Evolutionary conservation across 2,329 filamentous ascomycete species (phyloP).

Genomic region (Aspergillus aculeatus): DNA sequence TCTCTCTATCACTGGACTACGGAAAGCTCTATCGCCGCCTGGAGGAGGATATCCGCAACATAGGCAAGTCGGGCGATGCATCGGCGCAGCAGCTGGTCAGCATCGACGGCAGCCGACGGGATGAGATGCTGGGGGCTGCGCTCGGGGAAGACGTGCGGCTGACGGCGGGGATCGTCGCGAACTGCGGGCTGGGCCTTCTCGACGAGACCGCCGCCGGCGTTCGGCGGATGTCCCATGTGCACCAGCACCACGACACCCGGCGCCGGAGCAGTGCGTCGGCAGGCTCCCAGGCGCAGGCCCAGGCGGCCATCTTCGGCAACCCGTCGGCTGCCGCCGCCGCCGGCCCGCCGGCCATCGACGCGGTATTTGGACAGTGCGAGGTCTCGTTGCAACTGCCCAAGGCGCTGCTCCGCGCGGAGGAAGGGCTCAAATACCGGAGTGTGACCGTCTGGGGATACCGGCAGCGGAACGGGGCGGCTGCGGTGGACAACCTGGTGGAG

Average conservation of each 20-base stretch:
- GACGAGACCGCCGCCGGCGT: slow-evolving; percentile 40
- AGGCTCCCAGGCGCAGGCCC: slow-evolving; percentile 11
- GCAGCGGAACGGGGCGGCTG: slow-evolving; percentile 21
- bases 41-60: slow-evolving; percentile 33
- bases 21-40: slow-evolving; percentile 48
- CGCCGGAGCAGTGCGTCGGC: slow-evolving; percentile 25
- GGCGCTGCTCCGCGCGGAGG: slow-evolving; percentile 44
- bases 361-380: slow-evolving; percentile 36
- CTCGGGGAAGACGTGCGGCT: slow-evolving; percentile 37
- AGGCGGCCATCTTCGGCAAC: slow-evolving; percentile 9
- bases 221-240: slow-evolving; percentile 33
- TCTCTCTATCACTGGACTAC: slow-evolving; percentile 48
- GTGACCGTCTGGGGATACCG: slow-evolving; percentile 36
- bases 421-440: slow-evolving; percentile 41
- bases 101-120: slow-evolving; percentile 27
- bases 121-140: slow-evolving; percentile 30
- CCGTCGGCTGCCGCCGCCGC: slow-evolving; percentile 8
- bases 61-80: slow-evolving; percentile 24
- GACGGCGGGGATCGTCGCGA: slow-evolving; percentile 36
- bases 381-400: slow-evolving; percentile 45
- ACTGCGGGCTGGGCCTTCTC: slow-evolving; percentile 34
- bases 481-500: slow-evolving; percentile 20
- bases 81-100: slow-evolving; percentile 27
- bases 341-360: slow-evolving; percentile 24
- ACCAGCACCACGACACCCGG: slow-evolving; percentile 22